Percentiles rank a stretch among this genome's conserved stretches.
phyloP scores from a whole-genome alignment of 306 rosid genomes.

The Rosa multiflora region DNA sequence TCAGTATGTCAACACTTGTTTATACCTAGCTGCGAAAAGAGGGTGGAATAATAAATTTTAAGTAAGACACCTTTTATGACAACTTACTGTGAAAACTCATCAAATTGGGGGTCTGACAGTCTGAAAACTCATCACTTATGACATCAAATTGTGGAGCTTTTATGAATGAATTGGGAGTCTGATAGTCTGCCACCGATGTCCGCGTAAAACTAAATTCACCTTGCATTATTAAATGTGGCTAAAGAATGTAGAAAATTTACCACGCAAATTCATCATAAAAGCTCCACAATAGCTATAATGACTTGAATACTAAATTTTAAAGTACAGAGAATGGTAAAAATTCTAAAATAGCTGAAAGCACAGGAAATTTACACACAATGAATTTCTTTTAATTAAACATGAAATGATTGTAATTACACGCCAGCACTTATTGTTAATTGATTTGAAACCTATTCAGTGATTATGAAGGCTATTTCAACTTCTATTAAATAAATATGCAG shows the following conservation, averaged over 20 bases:
- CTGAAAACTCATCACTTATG: not conserved
- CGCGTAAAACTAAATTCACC: not conserved
- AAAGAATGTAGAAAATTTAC: not conserved
- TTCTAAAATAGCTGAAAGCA: not conserved
- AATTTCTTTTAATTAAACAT: not conserved
- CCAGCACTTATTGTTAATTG: not conserved
- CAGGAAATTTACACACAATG: not conserved
- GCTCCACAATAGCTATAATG: not conserved
- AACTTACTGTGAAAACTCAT: not conserved
- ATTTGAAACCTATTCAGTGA: not conserved
- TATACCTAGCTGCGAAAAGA: not conserved
- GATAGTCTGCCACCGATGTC: not conserved
- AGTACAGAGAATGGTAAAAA: not conserved
- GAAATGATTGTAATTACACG: not conserved
- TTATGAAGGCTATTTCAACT: not conserved
- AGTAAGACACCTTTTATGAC: not conserved
- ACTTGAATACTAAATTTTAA: not conserved
- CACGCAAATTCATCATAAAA: not conserved
- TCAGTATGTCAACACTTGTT: not conserved
- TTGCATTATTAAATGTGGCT: not conserved
- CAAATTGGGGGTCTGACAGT: not conserved
- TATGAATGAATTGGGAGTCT: not conserved
- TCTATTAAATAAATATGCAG: not conserved
- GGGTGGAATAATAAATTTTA: not conserved
- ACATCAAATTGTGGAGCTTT: too few species aligned